Base-by-base conservation (phyloP, 2,329 filamentous ascomycete species). In the Fusarium proliferatum region DNA sequence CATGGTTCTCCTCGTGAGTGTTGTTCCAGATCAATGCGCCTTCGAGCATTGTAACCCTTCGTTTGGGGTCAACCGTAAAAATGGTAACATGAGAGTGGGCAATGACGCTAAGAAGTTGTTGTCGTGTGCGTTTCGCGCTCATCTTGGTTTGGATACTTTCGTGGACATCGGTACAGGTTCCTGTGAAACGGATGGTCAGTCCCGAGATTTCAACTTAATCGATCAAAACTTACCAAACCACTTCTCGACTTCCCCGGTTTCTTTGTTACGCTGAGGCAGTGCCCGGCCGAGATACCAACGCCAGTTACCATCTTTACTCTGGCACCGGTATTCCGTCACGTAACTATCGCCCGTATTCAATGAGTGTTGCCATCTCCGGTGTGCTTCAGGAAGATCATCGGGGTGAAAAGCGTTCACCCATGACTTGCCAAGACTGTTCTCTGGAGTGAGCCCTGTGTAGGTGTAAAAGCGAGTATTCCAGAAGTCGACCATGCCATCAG, bases 261-360 rank as follows among this genome's bases (percentile, higher is more conserved):
- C 87, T 69, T 87, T 88, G 67, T 94, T 90, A 43, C 86, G 86
- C 76, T 94, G 86, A 0, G 93, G 92, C 19, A 93, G 80, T 2
- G 93, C 93, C 48, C 92, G 87, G 16, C 91, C 93, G 6, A 96
- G 84, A 86, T 95, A 94, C 93, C 93, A 96, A 60, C 92, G 87
- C 89, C 90, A 95, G 63, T 92, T 87, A 2, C 93, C 93, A 38
- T 92, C 87, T 56, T 88, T 88, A 64, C 87, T 90, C 57, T 84
- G 87, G 69, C 91, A 93, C 43, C 93, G 88, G 73, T 94, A 95
- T 77, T 96, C 93, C 2, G 88, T 90, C 43, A 85, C 85, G 75
- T 93, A 95, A 17, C 90, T 88, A 15, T 92, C 88, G 6, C 93
- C 93, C 0, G 92, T 94, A 6, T 80, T 81, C 6, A 95, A 81